Evolutionary conservation across 2,329 filamentous ascomycete species (phyloP), one percentile per base, ranked within the genome.

Genomic region (Thelonectria olida): DNA sequence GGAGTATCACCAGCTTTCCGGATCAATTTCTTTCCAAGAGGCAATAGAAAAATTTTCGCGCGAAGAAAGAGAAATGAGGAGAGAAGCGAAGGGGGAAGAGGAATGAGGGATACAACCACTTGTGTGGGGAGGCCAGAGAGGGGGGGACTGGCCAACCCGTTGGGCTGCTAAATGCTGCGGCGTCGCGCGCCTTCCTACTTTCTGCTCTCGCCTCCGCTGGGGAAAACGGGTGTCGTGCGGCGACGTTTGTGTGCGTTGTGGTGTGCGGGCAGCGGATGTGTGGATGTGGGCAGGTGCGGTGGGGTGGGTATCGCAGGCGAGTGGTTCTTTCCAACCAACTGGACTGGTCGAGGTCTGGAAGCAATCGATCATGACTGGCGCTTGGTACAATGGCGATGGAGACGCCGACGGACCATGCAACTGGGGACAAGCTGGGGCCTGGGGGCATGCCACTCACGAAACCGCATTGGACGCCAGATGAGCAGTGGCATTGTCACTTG

Each of bases 41-140:
- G 65, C 60, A 64, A 62, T 27, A 45, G 61, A 71, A 71, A 71
- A 53, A 1, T 67, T 70, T 71, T 66, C 67, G 54, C 59, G 45
- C 54, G 52, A 50, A n/a, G 41, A 39, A 47, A 57, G 51, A 47
- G 61, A 69, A 71, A 67, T 67, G 69, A 70, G 69, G 69, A 68
- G 67, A 69, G 64, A 51, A 60, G 56, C 36, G 48, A 42, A 60
- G 53, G 49, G 52, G 51, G 51, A 41, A 49, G 54, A 52, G 57
- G 57, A 60, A 41, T 47, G 58, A 55, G 45, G 39, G 51, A 60
- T 55, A 39, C 58, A 44, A 45, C 39, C 39, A 58, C 22, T 52
- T 55, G 58, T 55, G 58, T 55, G 58, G 58, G 48, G 58, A 60
- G 57, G 51, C 51, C 44, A 44, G 38, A 47, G 34, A 44, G 54